phyloP scores from a whole-genome alignment of 768 basidiomycete genomes.

The Dacryopinax spathularia region DNA sequence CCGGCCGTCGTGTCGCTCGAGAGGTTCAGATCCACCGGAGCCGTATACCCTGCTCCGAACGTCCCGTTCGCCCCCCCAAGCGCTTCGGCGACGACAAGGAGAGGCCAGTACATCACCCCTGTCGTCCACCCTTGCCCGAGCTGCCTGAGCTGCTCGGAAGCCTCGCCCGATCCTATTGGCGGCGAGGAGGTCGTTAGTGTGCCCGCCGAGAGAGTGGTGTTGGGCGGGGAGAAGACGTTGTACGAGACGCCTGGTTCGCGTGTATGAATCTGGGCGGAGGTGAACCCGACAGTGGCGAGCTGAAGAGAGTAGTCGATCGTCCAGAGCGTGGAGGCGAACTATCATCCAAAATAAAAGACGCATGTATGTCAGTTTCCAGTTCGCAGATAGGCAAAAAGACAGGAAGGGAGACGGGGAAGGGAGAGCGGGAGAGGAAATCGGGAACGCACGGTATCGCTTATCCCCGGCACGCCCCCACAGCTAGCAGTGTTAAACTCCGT shows the following conservation, averaged over 20 bases:
- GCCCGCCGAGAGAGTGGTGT: too few relatives aligned
- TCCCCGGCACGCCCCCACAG: conserved; percentile 30
- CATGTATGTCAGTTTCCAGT: background rate
- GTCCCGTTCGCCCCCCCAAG: conserved; percentile 35
- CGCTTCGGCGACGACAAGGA: conserved; percentile 44
- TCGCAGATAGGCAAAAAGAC: background rate
- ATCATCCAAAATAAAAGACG: conserved; percentile 32
- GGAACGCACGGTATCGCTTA: conserved; percentile 11
- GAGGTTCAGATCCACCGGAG: conserved; percentile 38
- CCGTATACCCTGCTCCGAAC: conserved; percentile 13
- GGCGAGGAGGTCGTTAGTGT: background rate
- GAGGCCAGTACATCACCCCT: conserved; percentile 53
- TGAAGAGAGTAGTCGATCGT: conserved; percentile 49
- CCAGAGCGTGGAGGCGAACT: conserved; percentile 59
- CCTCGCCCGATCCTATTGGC: background rate
- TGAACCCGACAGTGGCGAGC: conserved; percentile 44
- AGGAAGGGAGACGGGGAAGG: background rate
- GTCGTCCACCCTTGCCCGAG: conserved; percentile 29
- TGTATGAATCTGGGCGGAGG: conserved; percentile 36
- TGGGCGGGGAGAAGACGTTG: conserved; percentile 36
- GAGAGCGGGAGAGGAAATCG: too few relatives aligned
- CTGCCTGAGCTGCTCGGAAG: background rate
- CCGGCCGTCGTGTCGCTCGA: conserved; percentile 33
- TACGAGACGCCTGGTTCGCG: conserved; percentile 46
- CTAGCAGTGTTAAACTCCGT: conserved; percentile 42